These are phyloP conservation scores for Pyrenula massariospora DNA, from an alignment of 495 filamentous ascomycete genomes.

Conservation along the genomic window DNA sequence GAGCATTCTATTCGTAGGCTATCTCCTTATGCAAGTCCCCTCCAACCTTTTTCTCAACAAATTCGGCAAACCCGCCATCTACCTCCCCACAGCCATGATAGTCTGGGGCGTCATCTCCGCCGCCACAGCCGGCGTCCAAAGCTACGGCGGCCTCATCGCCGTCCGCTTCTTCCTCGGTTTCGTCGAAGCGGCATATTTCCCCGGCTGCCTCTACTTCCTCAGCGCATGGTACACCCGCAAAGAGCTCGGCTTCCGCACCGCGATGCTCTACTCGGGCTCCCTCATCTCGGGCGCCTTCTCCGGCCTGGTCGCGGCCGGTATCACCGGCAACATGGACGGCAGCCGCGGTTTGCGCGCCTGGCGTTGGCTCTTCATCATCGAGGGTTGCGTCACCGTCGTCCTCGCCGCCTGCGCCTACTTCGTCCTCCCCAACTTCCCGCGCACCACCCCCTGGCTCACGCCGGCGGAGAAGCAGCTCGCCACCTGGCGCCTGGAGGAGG, in stretches of 20 bases:
- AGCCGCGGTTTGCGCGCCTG: conserved; percentile 36
- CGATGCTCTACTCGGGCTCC: conserved; percentile 36
- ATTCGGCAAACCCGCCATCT: conserved; percentile 45
- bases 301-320: conserved; percentile 45
- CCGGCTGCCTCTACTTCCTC: conserved; percentile 36
- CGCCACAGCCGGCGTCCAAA: conserved; percentile 43
- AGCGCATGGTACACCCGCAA: conserved; percentile 40
- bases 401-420: conserved; percentile 42
- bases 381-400: conserved; percentile 48
- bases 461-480: conserved; percentile 59
- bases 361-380: conserved; percentile 66
- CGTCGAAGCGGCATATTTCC: conserved; percentile 40
- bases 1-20: conserved; percentile 64
- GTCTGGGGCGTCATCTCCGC: conserved; percentile 66
- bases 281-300: conserved; percentile 53
- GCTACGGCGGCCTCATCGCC: conserved; percentile 48
- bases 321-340: conserved; percentile 30
- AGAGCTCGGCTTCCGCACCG: conserved; percentile 35
- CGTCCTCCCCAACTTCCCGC: conserved; percentile 68
- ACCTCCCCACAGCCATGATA: conserved; percentile 53
- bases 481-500: conserved; percentile 59
- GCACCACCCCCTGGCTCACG: conserved; percentile 61
- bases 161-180: conserved; percentile 65
- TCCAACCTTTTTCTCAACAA: conserved; percentile 36
- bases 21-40: conserved; percentile 38